Percentiles rank a stretch among this genome's conserved stretches.
Conservation (phyloP, 2,329 filamentous ascomycete species). For the Sarocladium strictum region DNA sequence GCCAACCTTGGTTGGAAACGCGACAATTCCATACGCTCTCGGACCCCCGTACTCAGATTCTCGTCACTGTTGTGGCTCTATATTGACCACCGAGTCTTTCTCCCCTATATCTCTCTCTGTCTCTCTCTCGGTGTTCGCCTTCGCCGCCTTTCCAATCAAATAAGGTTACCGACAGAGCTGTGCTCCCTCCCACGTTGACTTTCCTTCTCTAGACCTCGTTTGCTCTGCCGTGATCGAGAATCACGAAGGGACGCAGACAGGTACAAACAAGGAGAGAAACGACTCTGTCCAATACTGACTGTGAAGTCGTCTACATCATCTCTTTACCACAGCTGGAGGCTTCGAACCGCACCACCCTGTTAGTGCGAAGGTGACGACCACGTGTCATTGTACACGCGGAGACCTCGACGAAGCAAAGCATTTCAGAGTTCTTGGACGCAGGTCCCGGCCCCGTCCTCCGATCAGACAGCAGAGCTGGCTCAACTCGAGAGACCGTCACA, state of each 20-base stretch:
- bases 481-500: constrained; percentile 35
- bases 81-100: constrained; percentile 1
- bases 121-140: not conserved
- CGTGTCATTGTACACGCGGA: constrained; percentile 7
- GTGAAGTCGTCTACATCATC: not conserved
- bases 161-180: not conserved
- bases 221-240: not conserved
- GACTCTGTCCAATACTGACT: not conserved
- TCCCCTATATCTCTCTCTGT: not conserved
- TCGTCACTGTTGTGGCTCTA: constrained; percentile 5
- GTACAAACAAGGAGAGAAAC: not conserved
- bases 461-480: constrained; percentile 30
- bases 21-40: constrained; percentile 5
- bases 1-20: constrained; percentile 2
- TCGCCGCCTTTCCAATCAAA: not conserved
- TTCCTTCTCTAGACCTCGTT: not conserved
- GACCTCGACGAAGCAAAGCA: not conserved
- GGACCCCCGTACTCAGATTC: constrained; percentile 1
- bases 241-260: not conserved
- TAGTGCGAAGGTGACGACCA: constrained; percentile 7
- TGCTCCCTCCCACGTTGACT: not conserved
- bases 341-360: not conserved
- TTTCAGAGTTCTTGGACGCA: not conserved
- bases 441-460: constrained; percentile 14
- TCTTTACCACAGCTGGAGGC: not conserved